These are phyloP conservation scores for Hypoxylon sp. DNA, from an alignment of 2,329 filamentous ascomycete genomes.

Conservation along the genomic window DNA sequence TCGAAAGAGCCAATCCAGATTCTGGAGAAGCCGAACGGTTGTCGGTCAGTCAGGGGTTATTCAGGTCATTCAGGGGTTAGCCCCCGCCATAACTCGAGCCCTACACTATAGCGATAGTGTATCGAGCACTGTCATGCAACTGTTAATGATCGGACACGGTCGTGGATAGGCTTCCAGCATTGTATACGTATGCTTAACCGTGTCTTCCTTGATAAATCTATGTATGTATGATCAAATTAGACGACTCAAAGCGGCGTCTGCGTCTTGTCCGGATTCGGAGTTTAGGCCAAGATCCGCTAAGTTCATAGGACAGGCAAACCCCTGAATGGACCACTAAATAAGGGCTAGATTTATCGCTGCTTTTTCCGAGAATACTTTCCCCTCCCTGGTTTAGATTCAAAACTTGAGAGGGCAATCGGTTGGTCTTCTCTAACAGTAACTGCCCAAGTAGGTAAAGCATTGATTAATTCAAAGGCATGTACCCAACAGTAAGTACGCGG, in stretches of 20 bases:
- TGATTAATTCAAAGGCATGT: background rate
- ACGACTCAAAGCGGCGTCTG: conserved; percentile 39
- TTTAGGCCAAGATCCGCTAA: conserved; percentile 18
- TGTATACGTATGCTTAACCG: conserved; percentile 7
- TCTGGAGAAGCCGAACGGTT: conserved; percentile 31
- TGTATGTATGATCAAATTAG: conserved; percentile 31
- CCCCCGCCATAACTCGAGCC: conserved; percentile 26
- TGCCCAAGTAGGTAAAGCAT: conserved; percentile 12
- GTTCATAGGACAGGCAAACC: background rate
- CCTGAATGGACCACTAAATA: conserved; percentile 27
- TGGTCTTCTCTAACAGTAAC: background rate
- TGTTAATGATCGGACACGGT: background rate
- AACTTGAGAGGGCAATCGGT: background rate
- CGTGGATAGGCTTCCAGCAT: background rate
- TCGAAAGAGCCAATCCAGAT: conserved; percentile 39
- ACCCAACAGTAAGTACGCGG: background rate
- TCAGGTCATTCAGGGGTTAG: conserved; percentile 21
- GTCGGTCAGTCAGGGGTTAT: conserved; percentile 29
- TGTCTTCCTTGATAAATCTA: conserved; percentile 21
- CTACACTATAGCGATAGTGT: conserved; percentile 12
- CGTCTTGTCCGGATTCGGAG: conserved; percentile 34
- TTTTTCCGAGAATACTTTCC: conserved; percentile 12
- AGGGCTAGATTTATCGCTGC: conserved; percentile 25
- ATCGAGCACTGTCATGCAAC: background rate
- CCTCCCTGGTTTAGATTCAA: conserved; percentile 6